Base-by-base conservation (phyloP, 2,329 filamentous ascomycete species). In the Dactylellina haptotyla region DNA sequence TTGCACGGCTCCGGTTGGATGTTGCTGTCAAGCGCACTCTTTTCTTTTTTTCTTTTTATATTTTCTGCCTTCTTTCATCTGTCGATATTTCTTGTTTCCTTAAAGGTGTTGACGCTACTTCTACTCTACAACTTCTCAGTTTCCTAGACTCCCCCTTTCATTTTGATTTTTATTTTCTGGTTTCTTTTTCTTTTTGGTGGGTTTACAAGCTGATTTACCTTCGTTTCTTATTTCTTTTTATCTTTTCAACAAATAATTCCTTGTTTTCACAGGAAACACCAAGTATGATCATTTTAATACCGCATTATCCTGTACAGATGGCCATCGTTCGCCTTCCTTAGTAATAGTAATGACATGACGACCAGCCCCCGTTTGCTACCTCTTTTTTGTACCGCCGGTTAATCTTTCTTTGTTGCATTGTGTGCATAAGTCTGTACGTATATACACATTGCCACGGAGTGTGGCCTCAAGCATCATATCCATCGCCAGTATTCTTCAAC, bases 241-340 rank as follows among this genome's bases (percentile, higher is more conserved):
- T 16, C n/a, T n/a, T n/a, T n/a, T n/a, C n/a, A n/a, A n/a, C n/a
- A n/a, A 12, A 12, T 12, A 41, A n/a, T n/a, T 2, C 37, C 5
- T 41, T 41, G 14, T 41, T 2, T 41, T 41, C 18, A 41, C 14
- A 41, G 37, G 18, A 41, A 46, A 25, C 1, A 25, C 41, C 41
- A 23, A 46, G 30, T 67, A 64, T n/a, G 20, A n/a, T 20, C 48
- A 30, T 75, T 75, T 62, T 69, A 75, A 69, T 75, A 57, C 30
- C 25, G 16, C 18, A 12, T 48, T 23, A 23, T n/a, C 8, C 45
- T 46, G 4, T 46, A 26, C 20, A 28, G 26, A 59, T 59, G 3
- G 20, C 37, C 12, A 37, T 25, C 32, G 3, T n/a, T 16, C 39
- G 8, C 39, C 6, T 9, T 23, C n/a, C 39, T 23, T 46, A 61